Conservation (phyloP, 1,284 basidiomycete species). For the Boletus smithii region DNA sequence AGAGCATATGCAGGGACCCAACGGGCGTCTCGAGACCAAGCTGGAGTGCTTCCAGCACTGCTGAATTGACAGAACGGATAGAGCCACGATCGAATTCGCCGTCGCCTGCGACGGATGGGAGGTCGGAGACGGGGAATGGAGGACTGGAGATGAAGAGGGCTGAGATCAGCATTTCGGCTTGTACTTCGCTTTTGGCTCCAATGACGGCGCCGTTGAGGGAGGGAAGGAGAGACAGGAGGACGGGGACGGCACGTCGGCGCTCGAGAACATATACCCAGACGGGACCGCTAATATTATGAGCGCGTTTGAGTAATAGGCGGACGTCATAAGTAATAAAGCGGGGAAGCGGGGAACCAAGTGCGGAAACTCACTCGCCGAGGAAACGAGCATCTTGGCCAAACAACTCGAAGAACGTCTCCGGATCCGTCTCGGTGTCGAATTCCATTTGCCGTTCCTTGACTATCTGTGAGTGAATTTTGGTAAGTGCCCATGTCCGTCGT, state of each 20-base stretch:
- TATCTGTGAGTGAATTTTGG: conserved; percentile 45
- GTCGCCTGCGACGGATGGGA: conserved; percentile 47
- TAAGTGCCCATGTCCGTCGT: conserved; percentile 7
- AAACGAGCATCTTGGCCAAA: conserved; percentile 73
- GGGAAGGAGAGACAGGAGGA: conserved; percentile 73
- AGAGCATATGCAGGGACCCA: conserved; percentile 42
- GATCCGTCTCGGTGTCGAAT: conserved; percentile 74
- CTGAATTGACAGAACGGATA: conserved; percentile 46
- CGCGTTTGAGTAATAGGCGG: conserved; percentile 1
- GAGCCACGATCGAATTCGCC: conserved; percentile 38
- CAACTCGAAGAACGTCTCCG: conserved; percentile 68
- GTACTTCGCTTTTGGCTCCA: conserved; percentile 59
- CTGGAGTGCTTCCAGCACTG: conserved; percentile 45
- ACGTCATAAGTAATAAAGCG: conserved; percentile 5
- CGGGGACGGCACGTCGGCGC: conserved; percentile 70
- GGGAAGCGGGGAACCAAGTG: conserved; percentile 5
- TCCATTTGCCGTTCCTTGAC: conserved; percentile 82
- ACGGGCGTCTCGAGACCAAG: conserved; percentile 39
- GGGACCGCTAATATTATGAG: conserved; percentile 60
- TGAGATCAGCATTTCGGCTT: conserved; percentile 71
- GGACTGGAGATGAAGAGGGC: conserved; percentile 76
- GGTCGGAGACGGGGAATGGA: conserved; percentile 63
- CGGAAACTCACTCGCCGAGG: conserved; percentile 62
- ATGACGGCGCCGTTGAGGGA: conserved; percentile 68
- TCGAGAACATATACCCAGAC: conserved; percentile 86